Evolutionary conservation across 1,284 basidiomycete species (phyloP).

Genomic region (Pseudozyma hubeiensis): DNA sequence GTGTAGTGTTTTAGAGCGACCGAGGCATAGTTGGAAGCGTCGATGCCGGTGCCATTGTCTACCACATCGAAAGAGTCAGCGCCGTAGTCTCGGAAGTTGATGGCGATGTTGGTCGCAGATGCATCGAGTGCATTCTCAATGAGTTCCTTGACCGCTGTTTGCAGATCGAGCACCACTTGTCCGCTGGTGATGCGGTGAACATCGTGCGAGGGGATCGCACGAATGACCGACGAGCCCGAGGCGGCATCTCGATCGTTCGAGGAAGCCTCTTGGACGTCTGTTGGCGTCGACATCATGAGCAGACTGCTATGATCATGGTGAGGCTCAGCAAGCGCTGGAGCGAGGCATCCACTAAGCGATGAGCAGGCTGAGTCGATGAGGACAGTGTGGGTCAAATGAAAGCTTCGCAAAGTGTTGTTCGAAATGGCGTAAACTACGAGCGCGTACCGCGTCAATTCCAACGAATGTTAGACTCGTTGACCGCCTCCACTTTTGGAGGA

Average conservation of each 20-base stretch:
- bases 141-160: constrained; percentile 92
- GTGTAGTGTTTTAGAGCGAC: constrained; percentile 91
- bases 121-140: constrained; percentile 97
- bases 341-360: too few relatives aligned
- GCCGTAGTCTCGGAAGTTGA: constrained; percentile 90
- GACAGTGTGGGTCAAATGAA: constrained; percentile 6
- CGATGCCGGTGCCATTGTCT: constrained; percentile 91
- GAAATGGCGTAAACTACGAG: constrained; percentile 26
- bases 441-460: constrained; percentile 20
- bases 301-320: not conserved
- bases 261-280: not conserved
- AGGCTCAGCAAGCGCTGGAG: not conserved
- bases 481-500: constrained; percentile 4
- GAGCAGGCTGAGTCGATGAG: constrained; percentile 4
- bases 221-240: constrained; percentile 30
- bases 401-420: not conserved
- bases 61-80: constrained; percentile 86
- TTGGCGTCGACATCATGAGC: not conserved
- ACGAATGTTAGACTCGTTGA: constrained; percentile 8
- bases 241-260: not conserved
- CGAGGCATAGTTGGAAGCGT: constrained; percentile 77
- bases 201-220: constrained; percentile 51
- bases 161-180: constrained; percentile 93
- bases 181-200: constrained; percentile 79
- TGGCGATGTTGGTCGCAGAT: constrained; percentile 85